Percentiles rank a stretch among this genome's conserved stretches.
These are phyloP conservation scores for Exophiala xenobiotica DNA, from an alignment of 2,329 filamentous ascomycete genomes.

Conservation along the genomic window DNA sequence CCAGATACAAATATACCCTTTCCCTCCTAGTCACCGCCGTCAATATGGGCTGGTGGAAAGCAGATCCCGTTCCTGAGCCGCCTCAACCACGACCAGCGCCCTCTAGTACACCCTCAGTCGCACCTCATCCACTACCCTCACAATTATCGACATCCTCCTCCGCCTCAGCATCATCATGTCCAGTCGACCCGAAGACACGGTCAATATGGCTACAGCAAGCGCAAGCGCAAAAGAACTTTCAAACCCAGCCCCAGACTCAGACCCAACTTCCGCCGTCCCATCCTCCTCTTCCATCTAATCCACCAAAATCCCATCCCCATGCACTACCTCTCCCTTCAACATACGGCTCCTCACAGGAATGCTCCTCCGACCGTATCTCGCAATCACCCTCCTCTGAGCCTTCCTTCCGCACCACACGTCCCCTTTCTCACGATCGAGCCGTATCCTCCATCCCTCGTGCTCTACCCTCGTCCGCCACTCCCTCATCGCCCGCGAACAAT, in stretches of 20 bases:
- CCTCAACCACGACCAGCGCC: conserved; percentile 17
- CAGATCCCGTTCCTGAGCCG: conserved; percentile 25
- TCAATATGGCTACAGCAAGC: conserved; percentile 70
- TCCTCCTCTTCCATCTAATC: conserved; percentile 22
- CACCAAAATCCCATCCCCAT: not conserved
- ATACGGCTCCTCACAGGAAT: conserved; percentile 33
- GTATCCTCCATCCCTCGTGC: conserved; percentile 77
- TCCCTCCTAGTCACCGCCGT: too few species aligned
- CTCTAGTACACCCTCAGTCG: conserved; percentile 35
- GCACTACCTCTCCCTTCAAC: conserved; percentile 1
- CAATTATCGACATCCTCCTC: conserved; percentile 36
- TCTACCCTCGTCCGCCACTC: conserved; percentile 27
- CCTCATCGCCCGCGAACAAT: conserved; percentile 62
- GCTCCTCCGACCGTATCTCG: conserved; percentile 33
- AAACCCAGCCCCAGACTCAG: conserved; percentile 42
- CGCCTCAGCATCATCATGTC: conserved; percentile 58
- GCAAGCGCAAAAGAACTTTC: conserved; percentile 58
- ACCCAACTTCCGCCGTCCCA: conserved; percentile 36
- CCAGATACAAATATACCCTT: too few species aligned
- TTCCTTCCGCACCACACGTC: conserved; percentile 35
- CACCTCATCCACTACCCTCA: conserved; percentile 33
- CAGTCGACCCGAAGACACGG: conserved; percentile 86
- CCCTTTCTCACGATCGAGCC: conserved; percentile 67
- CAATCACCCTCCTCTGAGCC: conserved; percentile 28
- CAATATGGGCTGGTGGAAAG: conserved; percentile 33